A percentile compares a stretch with the other conserved stretches of the same genome.
These are phyloP conservation scores for Ustilago cynodontis DNA, from an alignment of 1,284 basidiomycete species.

Conservation along the genomic window DNA sequence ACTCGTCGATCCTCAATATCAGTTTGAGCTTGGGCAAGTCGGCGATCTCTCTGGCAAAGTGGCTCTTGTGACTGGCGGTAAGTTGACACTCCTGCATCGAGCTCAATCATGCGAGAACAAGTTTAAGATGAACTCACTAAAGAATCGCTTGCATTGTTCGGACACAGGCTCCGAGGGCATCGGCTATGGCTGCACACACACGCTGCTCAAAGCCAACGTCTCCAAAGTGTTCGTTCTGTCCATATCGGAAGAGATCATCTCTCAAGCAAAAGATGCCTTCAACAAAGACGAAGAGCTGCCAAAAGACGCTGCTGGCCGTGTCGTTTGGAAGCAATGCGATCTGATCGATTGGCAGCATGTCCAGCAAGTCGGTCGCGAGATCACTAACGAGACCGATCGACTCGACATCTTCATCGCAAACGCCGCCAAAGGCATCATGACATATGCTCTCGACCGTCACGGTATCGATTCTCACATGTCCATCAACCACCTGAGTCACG, in stretches of 20 bases:
- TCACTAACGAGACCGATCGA: conserved; percentile 25
- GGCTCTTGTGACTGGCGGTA: conserved; percentile 26
- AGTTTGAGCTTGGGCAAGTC: conserved; percentile 22
- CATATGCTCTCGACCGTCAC: conserved; percentile 24
- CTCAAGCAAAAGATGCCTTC: conserved; percentile 26
- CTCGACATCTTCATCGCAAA: conserved; percentile 37
- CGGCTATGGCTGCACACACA: conserved; percentile 37
- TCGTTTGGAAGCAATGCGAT: conserved; percentile 38
- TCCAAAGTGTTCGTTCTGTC: conserved; percentile 32
- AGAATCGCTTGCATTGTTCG: neutral
- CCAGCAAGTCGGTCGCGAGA: conserved; percentile 30
- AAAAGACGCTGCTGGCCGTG: neutral
- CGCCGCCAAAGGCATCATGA: conserved; percentile 39
- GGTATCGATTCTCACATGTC: conserved; percentile 44
- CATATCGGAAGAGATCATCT: conserved; percentile 33
- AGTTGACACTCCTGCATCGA: too few relatives aligned
- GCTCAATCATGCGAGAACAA: too few relatives aligned
- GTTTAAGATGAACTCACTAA: neutral
- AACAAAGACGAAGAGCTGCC: conserved; percentile 26
- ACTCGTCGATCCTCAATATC: conserved; percentile 26
- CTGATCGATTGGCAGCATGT: conserved; percentile 33
- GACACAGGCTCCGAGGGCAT: conserved; percentile 28
- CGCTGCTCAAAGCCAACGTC: conserved; percentile 32
- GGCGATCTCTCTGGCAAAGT: conserved; percentile 32
- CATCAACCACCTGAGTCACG: conserved; percentile 35